Base-by-base conservation (phyloP, 139 green algal species). In the Prasinococcaceae sp. region DNA sequence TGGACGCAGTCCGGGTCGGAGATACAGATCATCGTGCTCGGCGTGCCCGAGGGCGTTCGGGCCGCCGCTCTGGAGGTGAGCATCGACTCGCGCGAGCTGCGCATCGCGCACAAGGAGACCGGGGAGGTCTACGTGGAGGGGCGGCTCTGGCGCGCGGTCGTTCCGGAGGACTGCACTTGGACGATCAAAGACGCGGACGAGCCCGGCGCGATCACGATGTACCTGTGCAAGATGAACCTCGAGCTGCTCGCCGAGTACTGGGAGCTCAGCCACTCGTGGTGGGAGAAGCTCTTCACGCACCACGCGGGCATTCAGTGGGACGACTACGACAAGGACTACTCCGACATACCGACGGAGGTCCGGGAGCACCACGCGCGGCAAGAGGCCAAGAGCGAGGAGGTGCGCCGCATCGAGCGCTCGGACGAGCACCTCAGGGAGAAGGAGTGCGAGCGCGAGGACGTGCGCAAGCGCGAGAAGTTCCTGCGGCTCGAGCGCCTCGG, bases 291-390 rank as follows among this genome's bases (percentile, higher is more conserved):
- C 4, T 78, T 88, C 22, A 28, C 2, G 14, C 29, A 70, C 24
- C 68, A 80, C 36, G 14, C 19, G 2, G 52, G 66, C 16, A 82
- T 88, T 33, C 61, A 66, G 0, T 92, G 73, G 68, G 82, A 92
- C 30, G 82, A 92, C 50, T 79, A 76, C 32, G 71, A 79, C 3
- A 88, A 88, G 57, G 80, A 92, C 61, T 92, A 88, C 51, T 63
- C 33, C 26, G 82, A 92, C 58, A 58, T 92, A 24, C 82, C 82
- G 2, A 28, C 24, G 6, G 40, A 23, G 28, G 60, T 80, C n/a
- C n/a, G n/a, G n/a, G n/a, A n/a, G n/a, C n/a, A n/a, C n/a, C n/a
- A n/a, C n/a, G n/a, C n/a, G n/a, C n/a, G n/a, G n/a, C n/a, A n/a
- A n/a, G n/a, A n/a, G n/a, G n/a, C n/a, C n/a, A n/a, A n/a, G n/a